Base-by-base conservation (phyloP, 495 filamentous ascomycete genomes). In the Penicillium cataractarum region DNA sequence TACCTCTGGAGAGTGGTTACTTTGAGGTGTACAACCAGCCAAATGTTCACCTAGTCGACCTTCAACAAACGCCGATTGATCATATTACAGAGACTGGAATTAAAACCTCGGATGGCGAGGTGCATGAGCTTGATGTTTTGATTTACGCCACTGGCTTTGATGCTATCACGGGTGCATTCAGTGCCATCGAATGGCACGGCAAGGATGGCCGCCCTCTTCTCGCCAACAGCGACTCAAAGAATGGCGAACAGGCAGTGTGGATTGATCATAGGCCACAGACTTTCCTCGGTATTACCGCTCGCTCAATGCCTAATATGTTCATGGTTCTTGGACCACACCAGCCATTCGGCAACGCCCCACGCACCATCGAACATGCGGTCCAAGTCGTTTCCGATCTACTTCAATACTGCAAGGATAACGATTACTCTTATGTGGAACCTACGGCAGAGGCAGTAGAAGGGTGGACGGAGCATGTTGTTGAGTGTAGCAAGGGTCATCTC, bases 61-160 rank as follows among this genome's bases (percentile, higher is more conserved):
- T 75, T 3, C 63, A 69, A 21, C 40, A 65, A n/a, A 69, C 68
- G 2, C 70, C 71, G 0, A 69, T 76, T 22, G 63, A 71, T 9
- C 39, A 42, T 9, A 62, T 74, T 6, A 70, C 66, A 5, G 51
- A 57, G 31, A 62, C 37, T 0, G 74, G 74, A 0, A 78, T 83
- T 33, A 65, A 69, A 24, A 78, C 71, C 4, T 62, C 37, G 3
- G 73, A 78, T 53, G 78, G 76, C 10, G 58, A 61, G 1, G 44
- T 73, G 4, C 72, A 71, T 33, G 72, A 79, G 4, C 68, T 81
- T 15, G 82, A 84, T 39, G 74, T 77, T 10, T 64, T 83, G 21
- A 72, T 77, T 15, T 72, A 66, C 40, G 74, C 76, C 4, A 73
- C 68, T 26, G 76, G 76, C 0, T 78, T 76, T 35, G 73, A 78